A percentile compares a stretch with the other conserved stretches of the same genome.
Evolutionary conservation across 208 protist species (phyloP).

Genomic region (Trypanosoma mega): DNA sequence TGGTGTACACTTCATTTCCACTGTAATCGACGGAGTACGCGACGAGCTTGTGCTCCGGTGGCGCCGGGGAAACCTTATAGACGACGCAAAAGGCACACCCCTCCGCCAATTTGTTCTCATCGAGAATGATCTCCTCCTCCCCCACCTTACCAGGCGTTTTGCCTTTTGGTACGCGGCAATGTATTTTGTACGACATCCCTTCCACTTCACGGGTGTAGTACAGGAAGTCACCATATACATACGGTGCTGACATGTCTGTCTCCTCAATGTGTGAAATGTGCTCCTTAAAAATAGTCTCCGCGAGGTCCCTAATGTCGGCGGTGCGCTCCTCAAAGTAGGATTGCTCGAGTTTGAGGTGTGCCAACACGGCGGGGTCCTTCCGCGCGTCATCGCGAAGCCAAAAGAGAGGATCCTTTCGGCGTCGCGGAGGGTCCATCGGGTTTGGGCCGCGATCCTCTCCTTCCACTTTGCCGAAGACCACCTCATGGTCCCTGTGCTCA

Average conservation of each 20-base stretch:
- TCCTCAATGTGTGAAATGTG: conserved; percentile 88
- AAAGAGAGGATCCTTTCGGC: conserved; percentile 74
- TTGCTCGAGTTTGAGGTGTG: conserved; percentile 78
- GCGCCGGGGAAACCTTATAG: conserved; percentile 42
- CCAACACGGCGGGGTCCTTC: conserved; percentile 72
- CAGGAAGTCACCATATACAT: conserved; percentile 54
- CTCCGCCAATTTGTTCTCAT: conserved; percentile 82
- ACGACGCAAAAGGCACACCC: conserved; percentile 83
- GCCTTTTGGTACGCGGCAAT: conserved; percentile 68
- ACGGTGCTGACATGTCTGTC: conserved; percentile 76
- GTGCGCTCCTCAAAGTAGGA: conserved; percentile 70
- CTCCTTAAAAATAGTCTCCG: conserved; percentile 75
- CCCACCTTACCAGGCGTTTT: conserved; percentile 41
- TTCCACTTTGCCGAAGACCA: conserved; percentile 78
- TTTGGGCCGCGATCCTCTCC: conserved; percentile 82
- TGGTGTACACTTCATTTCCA: conserved; percentile 86
- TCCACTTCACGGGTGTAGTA: conserved; percentile 87
- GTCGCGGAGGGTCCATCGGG: conserved; percentile 82
- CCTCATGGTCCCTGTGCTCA: conserved; percentile 51
- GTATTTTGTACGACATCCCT: conserved; percentile 85
- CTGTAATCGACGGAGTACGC: conserved; percentile 85
- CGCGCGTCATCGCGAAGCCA: conserved; percentile 85
- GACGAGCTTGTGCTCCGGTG: conserved; percentile 57
- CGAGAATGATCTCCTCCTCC: conserved; percentile 77
- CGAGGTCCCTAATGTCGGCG: conserved; percentile 52